Base-by-base conservation (phyloP, 306 rosid genomes). In the Gastrolobium bilobum region DNA sequence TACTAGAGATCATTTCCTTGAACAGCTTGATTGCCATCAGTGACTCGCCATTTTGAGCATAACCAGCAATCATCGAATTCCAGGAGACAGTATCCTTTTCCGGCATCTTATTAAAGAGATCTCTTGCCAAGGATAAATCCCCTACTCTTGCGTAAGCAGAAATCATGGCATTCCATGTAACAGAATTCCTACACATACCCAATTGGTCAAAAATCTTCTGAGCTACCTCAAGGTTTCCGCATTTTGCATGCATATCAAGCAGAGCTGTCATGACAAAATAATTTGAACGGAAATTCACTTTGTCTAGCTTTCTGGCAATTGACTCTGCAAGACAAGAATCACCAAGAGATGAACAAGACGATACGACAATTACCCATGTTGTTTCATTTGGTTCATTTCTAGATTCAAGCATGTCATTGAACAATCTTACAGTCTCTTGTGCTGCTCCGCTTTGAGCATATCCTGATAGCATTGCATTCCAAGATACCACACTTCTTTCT, bases 401-500 rank as follows among this genome's bases (percentile, higher is more conserved):
- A 39, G 81, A 76, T 63, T 75, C 79, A 71, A 87, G 64, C 93
- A 89, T 87, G 53, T 76, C 80, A 81, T 84, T 40, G 76, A 91
- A 91, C 87, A 91, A 73, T 73, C 81, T 86, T 11, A 86, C 68
- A 68, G 89, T 68, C 75, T 87, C 91, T n/a, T 80, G 83, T 50
- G 84, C 79, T 42, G 62, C 80, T 35, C 88, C 89, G 71, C 79
- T 86, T 34, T 84, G 91, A 80, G 88, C 81, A 84, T 91, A 91
- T 61, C 89, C 93, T n/a, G 91, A 87, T n/a, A 89, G 56, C 89
- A 89, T 84, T 42, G 96, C 93, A 74, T 91, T 91, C 97, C 97
- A 91, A 11, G 97, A 89, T 68, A 89, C 89, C 61, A 87, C 87
- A 81, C 74, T 89, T 79, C 71, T 84, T 58, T 83, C 81, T 0